Evolutionary conservation across 306 rosid species (phyloP).

Genomic region (Castanea crenata): DNA sequence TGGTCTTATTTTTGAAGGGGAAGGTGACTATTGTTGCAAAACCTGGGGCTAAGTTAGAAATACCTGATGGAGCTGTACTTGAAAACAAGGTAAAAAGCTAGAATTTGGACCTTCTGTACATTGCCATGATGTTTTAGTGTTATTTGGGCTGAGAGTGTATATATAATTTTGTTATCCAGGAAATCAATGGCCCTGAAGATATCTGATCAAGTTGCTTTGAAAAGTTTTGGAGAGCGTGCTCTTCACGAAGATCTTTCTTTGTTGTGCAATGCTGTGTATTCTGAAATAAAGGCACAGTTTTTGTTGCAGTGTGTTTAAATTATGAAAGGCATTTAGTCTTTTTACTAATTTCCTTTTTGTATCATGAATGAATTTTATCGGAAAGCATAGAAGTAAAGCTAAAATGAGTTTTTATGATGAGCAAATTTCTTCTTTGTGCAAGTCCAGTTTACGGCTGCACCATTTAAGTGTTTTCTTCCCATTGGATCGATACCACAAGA

Average conservation of each 20-base stretch:
- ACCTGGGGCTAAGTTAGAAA: slow-evolving; percentile 60
- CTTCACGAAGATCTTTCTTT: slow-evolving; percentile 2
- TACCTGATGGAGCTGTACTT: slow-evolving; percentile 64
- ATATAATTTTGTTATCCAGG: slow-evolving; percentile 38
- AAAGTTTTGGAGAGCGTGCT: slow-evolving; percentile 11
- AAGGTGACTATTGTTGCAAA: slow-evolving; percentile 62
- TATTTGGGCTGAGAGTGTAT: slow-evolving; percentile 7
- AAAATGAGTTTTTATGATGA: neutral
- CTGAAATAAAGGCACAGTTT: slow-evolving; percentile 27
- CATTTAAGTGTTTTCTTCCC: neutral
- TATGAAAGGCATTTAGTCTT: slow-evolving; percentile 10
- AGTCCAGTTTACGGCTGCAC: neutral
- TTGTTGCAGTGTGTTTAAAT: slow-evolving; percentile 13
- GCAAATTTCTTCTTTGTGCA: neutral
- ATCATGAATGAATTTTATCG: neutral
- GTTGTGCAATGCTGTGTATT: slow-evolving; percentile 12
- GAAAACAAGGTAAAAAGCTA: slow-evolving; percentile 58
- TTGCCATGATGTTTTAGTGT: neutral
- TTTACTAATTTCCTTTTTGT: slow-evolving; percentile 3
- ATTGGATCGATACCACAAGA: too few species aligned
- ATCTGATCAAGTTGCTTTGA: slow-evolving; percentile 34
- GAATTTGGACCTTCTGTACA: neutral
- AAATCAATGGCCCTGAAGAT: slow-evolving; percentile 73
- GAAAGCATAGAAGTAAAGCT: neutral
- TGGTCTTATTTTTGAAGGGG: slow-evolving; percentile 50